Conservation (phyloP, 768 basidiomycete species). For the Trametes punicea region DNA sequence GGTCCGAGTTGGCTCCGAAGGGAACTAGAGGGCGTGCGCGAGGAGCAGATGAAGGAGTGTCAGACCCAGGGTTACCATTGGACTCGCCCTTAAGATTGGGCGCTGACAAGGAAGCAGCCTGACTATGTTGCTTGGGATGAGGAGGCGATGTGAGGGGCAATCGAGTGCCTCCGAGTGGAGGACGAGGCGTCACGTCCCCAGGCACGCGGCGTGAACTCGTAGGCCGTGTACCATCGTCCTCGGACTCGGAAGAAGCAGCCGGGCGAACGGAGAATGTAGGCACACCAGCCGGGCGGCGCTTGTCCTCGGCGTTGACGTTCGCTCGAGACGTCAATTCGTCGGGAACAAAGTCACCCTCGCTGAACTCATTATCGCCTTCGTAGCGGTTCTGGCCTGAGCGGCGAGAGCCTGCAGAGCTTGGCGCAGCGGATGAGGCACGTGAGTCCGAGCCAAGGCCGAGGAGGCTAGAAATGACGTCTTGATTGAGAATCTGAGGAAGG, state of each 20-base stretch:
- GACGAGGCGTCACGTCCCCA: slow-evolving; percentile 62
- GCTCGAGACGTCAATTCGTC: slow-evolving; percentile 23
- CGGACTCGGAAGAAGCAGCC: slow-evolving; percentile 7
- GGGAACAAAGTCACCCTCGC: slow-evolving; percentile 26
- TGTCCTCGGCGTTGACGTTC: slow-evolving; percentile 9
- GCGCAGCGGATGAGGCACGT: slow-evolving; percentile 32
- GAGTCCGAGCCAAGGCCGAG: slow-evolving; percentile 48
- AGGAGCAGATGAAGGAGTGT: background rate
- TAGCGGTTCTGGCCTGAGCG: slow-evolving; percentile 28
- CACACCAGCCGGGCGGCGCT: background rate
- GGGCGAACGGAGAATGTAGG: slow-evolving; percentile 19
- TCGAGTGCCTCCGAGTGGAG: slow-evolving; percentile 32
- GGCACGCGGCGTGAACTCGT: slow-evolving; percentile 20
- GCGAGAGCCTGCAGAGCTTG: slow-evolving; percentile 25
- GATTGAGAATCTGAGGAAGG: slow-evolving; percentile 64
- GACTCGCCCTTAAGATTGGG: slow-evolving; percentile 6
- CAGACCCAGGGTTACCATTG: background rate
- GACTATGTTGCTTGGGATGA: background rate
- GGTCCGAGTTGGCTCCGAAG: slow-evolving; percentile 60
- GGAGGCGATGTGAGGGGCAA: slow-evolving; percentile 13
- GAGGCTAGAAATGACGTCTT: slow-evolving; percentile 65
- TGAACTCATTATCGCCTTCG: slow-evolving; percentile 36
- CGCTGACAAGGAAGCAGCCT: background rate
- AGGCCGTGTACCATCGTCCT: background rate
- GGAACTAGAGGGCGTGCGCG: slow-evolving; percentile 44